A percentile compares a stretch with the other conserved stretches of the same genome.
phyloP scores from a whole-genome alignment of 371 early-diverging fungal species.

The Rhizopus stolonifer region DNA sequence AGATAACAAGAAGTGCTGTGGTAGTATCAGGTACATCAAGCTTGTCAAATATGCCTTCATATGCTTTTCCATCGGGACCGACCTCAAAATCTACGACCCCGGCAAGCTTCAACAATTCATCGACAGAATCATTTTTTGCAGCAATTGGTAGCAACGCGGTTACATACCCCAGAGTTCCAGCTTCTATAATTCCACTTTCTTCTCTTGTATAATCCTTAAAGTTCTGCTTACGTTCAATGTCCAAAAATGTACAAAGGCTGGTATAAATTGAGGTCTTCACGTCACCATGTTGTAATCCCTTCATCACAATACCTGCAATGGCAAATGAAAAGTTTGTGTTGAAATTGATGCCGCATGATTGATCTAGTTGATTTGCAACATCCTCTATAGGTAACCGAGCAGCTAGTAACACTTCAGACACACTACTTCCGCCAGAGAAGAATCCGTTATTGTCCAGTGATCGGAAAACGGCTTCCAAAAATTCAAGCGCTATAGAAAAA shows the following conservation, averaged over 20 bases:
- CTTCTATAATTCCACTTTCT: constrained; percentile 45
- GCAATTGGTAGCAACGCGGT: constrained; percentile 67
- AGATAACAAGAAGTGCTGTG: constrained; percentile 67
- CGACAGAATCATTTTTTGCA: constrained; percentile 57
- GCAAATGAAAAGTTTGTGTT: constrained; percentile 84
- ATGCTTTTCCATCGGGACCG: constrained; percentile 43
- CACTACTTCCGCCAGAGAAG: constrained; percentile 61
- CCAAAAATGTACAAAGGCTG: constrained; percentile 65
- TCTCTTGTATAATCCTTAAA: constrained; percentile 11
- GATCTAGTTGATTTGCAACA: constrained; percentile 66
- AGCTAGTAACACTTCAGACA: constrained; percentile 56
- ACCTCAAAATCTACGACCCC: constrained; percentile 47
- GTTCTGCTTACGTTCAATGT: constrained; percentile 55
- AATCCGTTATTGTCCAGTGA: constrained; percentile 67
- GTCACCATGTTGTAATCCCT: constrained; percentile 72
- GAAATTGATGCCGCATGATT: constrained; percentile 75
- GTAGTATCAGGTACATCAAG: constrained; percentile 61
- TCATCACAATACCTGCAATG: constrained; percentile 73
- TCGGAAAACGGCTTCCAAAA: constrained; percentile 69
- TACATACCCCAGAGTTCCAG: constrained; percentile 68
- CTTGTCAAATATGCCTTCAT: constrained; percentile 64
- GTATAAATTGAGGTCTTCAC: constrained; percentile 66
- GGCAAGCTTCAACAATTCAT: constrained; percentile 57
- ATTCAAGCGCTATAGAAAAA: constrained; percentile 65
- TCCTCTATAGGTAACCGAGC: constrained; percentile 72